Base-by-base conservation (phyloP, 73 alveolate species). In the Paramecium sexaurelia region DNA sequence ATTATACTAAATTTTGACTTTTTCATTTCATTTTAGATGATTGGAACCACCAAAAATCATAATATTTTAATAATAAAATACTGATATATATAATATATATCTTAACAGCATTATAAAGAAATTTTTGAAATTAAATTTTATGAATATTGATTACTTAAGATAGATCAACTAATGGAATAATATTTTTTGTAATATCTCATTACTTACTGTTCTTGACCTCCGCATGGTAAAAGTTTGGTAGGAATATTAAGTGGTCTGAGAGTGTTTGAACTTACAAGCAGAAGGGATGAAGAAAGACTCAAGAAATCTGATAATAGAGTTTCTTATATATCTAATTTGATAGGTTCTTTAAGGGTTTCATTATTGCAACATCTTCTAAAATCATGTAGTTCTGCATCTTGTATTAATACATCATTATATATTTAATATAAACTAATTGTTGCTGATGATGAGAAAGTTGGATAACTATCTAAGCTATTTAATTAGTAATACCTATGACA, bases 141-240 rank as follows among this genome's bases (percentile, higher is more conserved):
- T 15, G 67, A 51, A 51, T 51, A 17, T n/a, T 51, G n/a, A n/a
- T n/a, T n/a, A n/a, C n/a, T n/a, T n/a, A n/a, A n/a, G n/a, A 29
- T 24, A 24, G n/a, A 19, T 78, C 90, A 78, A 40, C 90, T 43
- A 22, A 78, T 41, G 2, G 90, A 78, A 78, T 78, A 45, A 43
- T 41, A 78, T 33, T 78, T 78, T 32, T 39, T 78, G 40, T 41
- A 45, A 41, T 78, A 43, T 39, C 68, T 37, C 73, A 78, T 39
- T 9, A 78, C 90, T 24, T 78, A 24, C 45, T 78, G 10, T 61
- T 78, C 90, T 45, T 45, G n/a, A 2, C 90, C 90, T 24, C 90
- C 90, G 41, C 90, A 78, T 2, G 90, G 90, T 24, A 78, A 78
- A 5, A 41, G 45, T 27, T 78, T 78, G 9, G 90, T 78, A 17